A percentile compares a stretch with the other conserved stretches of the same genome.
Evolutionary conservation across 805 yeast species (phyloP).

Genomic region (Lachancea lanzarotensis): DNA sequence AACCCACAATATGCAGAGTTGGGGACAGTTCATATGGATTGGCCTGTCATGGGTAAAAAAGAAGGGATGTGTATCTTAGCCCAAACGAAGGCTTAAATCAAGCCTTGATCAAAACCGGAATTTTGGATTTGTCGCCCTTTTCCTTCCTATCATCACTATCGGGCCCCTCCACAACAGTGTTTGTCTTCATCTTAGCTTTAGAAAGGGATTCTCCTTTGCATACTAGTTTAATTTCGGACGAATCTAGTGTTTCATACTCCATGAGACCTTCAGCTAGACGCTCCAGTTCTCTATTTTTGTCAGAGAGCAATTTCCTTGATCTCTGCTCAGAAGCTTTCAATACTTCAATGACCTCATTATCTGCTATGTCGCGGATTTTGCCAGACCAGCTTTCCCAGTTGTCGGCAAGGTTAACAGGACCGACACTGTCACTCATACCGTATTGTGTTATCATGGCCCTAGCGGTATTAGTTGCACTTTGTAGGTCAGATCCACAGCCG

Average conservation of each 20-base stretch:
- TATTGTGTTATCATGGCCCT: constrained; percentile 94
- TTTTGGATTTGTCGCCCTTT: constrained; percentile 26
- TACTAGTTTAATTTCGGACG: constrained; percentile 82
- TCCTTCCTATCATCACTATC: constrained; percentile 41
- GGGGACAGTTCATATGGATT: neutral
- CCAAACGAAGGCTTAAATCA: constrained; percentile 2
- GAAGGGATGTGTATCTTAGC: neutral
- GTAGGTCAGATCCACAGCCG: constrained; percentile 90
- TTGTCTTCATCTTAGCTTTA: constrained; percentile 62
- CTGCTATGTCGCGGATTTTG: constrained; percentile 80
- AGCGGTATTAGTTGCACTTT: constrained; percentile 86
- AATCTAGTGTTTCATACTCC: constrained; percentile 90
- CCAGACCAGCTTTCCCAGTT: constrained; percentile 96
- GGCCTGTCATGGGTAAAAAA: neutral
- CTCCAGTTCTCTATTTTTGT: constrained; percentile 62
- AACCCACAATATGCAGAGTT: constrained; percentile 4
- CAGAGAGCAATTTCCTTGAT: constrained; percentile 60
- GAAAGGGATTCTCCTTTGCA: constrained; percentile 72
- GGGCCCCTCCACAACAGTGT: constrained; percentile 62
- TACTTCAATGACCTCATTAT: constrained; percentile 76
- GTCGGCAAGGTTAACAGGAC: constrained; percentile 85
- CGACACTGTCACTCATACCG: constrained; percentile 92
- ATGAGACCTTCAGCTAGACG: constrained; percentile 88
- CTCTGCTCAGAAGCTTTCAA: constrained; percentile 73
- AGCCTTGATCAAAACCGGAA: constrained; percentile 29